Evolutionary conservation across 352 stramenopile genomes (phyloP).

Genomic region (Phytopythium aichiense): DNA sequence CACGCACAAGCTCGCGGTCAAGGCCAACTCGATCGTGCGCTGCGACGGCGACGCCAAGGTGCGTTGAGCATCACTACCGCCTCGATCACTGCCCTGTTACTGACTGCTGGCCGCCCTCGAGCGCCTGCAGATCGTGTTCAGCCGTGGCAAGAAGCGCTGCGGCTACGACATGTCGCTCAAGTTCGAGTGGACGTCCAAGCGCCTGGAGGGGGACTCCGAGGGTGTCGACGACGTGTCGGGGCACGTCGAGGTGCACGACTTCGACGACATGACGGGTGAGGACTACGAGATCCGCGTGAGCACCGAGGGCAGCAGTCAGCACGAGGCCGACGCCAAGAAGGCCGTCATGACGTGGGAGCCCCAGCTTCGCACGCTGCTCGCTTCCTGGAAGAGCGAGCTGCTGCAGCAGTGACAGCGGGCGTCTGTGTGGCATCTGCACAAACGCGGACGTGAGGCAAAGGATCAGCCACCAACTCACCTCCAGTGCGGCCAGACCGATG

Average conservation of each 20-base stretch:
- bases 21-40: slow-evolving; percentile 51
- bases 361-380: slow-evolving; percentile 62
- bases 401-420: slow-evolving; percentile 56
- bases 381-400: slow-evolving; percentile 72
- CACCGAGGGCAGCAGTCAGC: slow-evolving; percentile 35
- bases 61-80: slow-evolving; percentile 1
- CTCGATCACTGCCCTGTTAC: slow-evolving; percentile 1
- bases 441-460: background rate
- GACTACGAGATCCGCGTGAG: slow-evolving; percentile 75
- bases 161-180: slow-evolving; percentile 82
- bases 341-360: slow-evolving; percentile 51
- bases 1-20: slow-evolving; percentile 41
- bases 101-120: background rate
- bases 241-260: slow-evolving; percentile 78
- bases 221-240: slow-evolving; percentile 48
- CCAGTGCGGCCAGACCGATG: background rate
- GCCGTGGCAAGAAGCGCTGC: slow-evolving; percentile 81
- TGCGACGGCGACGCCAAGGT: slow-evolving; percentile 85
- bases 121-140: slow-evolving; percentile 55
- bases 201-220: slow-evolving; percentile 27
- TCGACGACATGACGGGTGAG: slow-evolving; percentile 80
- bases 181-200: slow-evolving; percentile 62
- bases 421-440: background rate
- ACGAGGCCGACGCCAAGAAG: slow-evolving; percentile 51
- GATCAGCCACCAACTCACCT: background rate